A percentile compares a stretch with the other conserved stretches of the same genome.
These are phyloP conservation scores for Saccharomycopsis vini DNA, from an alignment of 805 yeast genomes.

Conservation along the genomic window DNA sequence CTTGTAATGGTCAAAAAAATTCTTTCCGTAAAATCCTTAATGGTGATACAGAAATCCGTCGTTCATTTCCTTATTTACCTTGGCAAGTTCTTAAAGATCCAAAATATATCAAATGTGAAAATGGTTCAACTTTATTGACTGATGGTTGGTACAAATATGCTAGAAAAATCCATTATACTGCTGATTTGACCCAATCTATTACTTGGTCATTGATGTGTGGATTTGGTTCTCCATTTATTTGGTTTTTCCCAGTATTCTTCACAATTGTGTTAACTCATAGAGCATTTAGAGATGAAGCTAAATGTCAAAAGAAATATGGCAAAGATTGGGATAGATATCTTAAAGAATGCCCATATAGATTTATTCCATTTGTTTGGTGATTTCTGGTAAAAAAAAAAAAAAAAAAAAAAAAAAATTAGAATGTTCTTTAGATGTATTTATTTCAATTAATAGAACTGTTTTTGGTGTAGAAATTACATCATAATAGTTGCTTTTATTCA, in stretches of 20 bases:
- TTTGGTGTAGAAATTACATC: too few species aligned
- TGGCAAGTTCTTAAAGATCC: conserved; percentile 78
- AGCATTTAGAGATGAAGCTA: conserved; percentile 76
- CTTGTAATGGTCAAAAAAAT: conserved; percentile 92
- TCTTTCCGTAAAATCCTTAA: conserved; percentile 76
- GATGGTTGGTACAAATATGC: conserved; percentile 96
- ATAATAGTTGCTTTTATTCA: too few species aligned
- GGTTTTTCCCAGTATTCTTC: conserved; percentile 93
- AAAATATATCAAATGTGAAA: conserved; percentile 70
- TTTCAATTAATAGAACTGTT: too few species aligned
- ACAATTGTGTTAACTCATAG: conserved; percentile 81
- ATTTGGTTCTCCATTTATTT: conserved; percentile 77
- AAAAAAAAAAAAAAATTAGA: too few species aligned
- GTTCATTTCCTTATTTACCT: conserved; percentile 90
- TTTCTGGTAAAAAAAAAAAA: too few species aligned
- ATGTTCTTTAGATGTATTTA: too few species aligned
- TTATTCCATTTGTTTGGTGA: conserved; percentile 68
- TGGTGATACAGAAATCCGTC: conserved; percentile 71
- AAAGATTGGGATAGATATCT: conserved; percentile 86
- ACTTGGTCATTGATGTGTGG: conserved; percentile 94
- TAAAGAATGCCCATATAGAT: conserved; percentile 82
- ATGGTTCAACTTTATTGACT: conserved; percentile 75
- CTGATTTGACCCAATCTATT: conserved; percentile 80
- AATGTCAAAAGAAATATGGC: conserved; percentile 84
- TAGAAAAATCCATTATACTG: conserved; percentile 91